Evolutionary conservation across 352 stramenopile species (phyloP).

Genomic region (Albugo candida): DNA sequence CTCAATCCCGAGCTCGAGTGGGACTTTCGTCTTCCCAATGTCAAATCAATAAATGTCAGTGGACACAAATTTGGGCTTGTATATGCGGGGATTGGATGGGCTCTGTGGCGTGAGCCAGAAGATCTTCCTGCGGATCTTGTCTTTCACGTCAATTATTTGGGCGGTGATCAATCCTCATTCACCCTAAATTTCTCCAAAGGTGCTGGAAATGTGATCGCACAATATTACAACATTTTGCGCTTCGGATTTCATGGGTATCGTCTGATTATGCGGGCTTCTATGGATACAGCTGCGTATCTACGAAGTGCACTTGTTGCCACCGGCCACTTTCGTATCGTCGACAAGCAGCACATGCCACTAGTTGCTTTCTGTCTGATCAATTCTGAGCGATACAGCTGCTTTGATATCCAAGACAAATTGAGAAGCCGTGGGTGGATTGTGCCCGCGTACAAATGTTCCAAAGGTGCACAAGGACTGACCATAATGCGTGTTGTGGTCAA

Average conservation of each 20-base stretch:
- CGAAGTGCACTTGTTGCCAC: constrained; percentile 9
- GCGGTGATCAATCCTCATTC: constrained; percentile 17
- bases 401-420: constrained; percentile 15
- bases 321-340: constrained; percentile 10
- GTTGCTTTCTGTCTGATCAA: constrained; percentile 14
- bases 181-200: constrained; percentile 27
- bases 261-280: constrained; percentile 15
- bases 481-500: constrained; percentile 13
- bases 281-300: constrained; percentile 13
- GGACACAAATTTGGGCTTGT: constrained; percentile 31
- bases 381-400: constrained; percentile 8
- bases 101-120: constrained; percentile 12
- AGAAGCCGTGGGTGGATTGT: constrained; percentile 13
- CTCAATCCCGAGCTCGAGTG: constrained; percentile 14
- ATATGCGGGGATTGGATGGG: constrained; percentile 24
- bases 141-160: constrained; percentile 24
- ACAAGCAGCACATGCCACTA: constrained; percentile 17
- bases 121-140: constrained; percentile 16
- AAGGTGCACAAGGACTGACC: constrained; percentile 9
- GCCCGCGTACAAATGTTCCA: constrained; percentile 9
- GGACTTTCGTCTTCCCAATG: constrained; percentile 16
- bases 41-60: constrained; percentile 18
- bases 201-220: constrained; percentile 12
- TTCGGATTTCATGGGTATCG: constrained; percentile 20
- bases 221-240: constrained; percentile 31